phyloP scores from a whole-genome alignment of 768 basidiomycete genomes.

The Lentinula boryana region DNA sequence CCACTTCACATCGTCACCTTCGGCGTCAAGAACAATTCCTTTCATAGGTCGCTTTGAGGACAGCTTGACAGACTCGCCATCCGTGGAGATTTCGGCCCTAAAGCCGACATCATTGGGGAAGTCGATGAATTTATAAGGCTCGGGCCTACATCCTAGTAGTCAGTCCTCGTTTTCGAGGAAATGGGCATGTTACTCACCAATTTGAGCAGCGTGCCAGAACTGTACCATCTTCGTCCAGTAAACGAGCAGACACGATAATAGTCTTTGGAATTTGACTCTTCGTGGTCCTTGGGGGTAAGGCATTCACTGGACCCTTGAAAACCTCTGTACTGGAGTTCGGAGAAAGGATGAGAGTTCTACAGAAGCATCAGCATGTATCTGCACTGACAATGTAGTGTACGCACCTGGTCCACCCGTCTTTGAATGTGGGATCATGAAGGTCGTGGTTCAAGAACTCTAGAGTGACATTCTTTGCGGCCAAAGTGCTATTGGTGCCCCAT shows the following conservation, averaged over 20 bases:
- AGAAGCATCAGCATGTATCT: not conserved
- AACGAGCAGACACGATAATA: conserved; percentile 67
- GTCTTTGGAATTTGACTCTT: conserved; percentile 56
- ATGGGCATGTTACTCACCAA: conserved; percentile 40
- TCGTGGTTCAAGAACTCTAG: conserved; percentile 66
- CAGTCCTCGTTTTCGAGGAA: not conserved
- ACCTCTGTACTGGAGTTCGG: conserved; percentile 83
- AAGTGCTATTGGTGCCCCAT: conserved; percentile 83
- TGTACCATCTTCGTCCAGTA: conserved; percentile 46
- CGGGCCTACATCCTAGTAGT: conserved; percentile 56
- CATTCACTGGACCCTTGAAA: conserved; percentile 65
- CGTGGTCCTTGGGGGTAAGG: conserved; percentile 65
- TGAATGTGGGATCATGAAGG: conserved; percentile 52
- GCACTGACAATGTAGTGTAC: not conserved
- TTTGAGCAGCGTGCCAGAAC: conserved; percentile 73
- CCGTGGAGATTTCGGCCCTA: conserved; percentile 37
- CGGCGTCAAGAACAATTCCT: conserved; percentile 76
- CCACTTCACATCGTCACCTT: conserved; percentile 71
- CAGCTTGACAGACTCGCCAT: conserved; percentile 56
- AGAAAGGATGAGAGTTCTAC: conserved; percentile 37
- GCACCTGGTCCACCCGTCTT: conserved; percentile 40
- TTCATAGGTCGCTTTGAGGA: conserved; percentile 71
- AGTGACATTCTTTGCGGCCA: conserved; percentile 48
- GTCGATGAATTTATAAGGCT: conserved; percentile 88
- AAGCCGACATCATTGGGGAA: conserved; percentile 72